Percentiles rank a stretch among this genome's conserved stretches.
These are phyloP conservation scores for Mycena sanguinolenta DNA, from an alignment of 768 basidiomycete species.

Conservation along the genomic window DNA sequence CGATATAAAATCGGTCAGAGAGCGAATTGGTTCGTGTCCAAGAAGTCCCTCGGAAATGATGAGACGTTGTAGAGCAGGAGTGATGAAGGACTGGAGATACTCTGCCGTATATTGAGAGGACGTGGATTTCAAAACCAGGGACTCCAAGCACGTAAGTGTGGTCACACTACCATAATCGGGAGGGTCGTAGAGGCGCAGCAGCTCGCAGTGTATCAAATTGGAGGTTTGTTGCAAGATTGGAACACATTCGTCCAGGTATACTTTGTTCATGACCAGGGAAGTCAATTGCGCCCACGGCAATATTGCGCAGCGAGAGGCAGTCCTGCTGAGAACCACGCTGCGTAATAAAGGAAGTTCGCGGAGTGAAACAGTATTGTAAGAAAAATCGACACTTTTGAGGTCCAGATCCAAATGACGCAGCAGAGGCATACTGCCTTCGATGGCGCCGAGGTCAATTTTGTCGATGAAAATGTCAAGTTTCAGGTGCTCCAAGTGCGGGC, in stretches of 20 bases:
- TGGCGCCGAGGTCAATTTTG: neutral
- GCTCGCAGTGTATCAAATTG: neutral
- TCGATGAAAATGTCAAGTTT: too few relatives aligned
- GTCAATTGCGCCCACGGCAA: slow-evolving; percentile 4
- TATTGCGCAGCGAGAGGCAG: neutral
- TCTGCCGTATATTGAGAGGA: too few relatives aligned
- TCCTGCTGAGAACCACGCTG: neutral
- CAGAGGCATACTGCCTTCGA: neutral
- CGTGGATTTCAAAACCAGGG: neutral
- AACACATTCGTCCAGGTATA: neutral
- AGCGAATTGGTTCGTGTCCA: neutral
- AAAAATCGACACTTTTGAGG: neutral
- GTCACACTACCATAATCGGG: neutral
- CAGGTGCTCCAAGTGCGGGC: neutral
- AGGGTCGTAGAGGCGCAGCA: neutral
- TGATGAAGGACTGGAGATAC: neutral
- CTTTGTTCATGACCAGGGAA: neutral
- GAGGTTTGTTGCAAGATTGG: neutral
- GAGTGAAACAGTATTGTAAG: neutral
- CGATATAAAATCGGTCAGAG: neutral
- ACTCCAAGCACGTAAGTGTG: neutral
- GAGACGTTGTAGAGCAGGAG: neutral
- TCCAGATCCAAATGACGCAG: neutral
- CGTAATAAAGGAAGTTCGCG: neutral
- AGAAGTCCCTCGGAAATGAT: neutral